Evolutionary conservation across 169 alveolate species (phyloP), one percentile per base, ranked within the genome.

Genomic region (Eimeria acervulina): DNA sequence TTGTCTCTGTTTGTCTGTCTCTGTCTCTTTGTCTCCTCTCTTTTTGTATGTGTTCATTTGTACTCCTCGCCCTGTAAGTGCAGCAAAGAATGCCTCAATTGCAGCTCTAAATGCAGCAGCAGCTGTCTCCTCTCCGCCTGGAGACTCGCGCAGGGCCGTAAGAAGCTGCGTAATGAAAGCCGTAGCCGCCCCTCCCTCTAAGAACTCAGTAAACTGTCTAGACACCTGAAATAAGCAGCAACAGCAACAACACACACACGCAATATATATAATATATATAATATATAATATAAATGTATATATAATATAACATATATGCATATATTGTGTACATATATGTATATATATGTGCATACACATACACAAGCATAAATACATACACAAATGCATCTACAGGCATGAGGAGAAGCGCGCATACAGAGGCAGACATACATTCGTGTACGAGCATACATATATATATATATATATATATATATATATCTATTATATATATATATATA

Each of bases 181-280:
- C 26, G 84, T 74, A n/a, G 84, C 19, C 26, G 51, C 42, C 28
- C 42, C 84, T 31, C 84, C 84, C 84, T 74, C 84, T 74, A 74
- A 21, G 47, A 74, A 74, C 52, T 74, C 84, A 17, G 51, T 33
- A 40, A 74, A 74, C 42, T 74, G 84, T 28, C 31, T n/a, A 38
- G 84, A 28, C 84, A 74, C 51, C 84, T 74, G 59, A 51, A 51
- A 51, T 51, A 51, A 12, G 59, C 59, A 51, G 59, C 59, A 51
- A 51, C n/a, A n/a, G 7, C 59, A 51, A 51, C 59, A 51, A 15
- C 31, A 74, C 42, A 31, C 76, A 66, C 15, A 17, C 59, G 15
- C 59, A 51, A 51, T 51, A 51, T 51, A 51, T 1, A 51, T 51
- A n/a, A n/a, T n/a, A n/a, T n/a, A n/a, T n/a, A n/a, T n/a, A n/a